Evolutionary conservation across 2,329 filamentous ascomycete genomes (phyloP).

Genomic region (Ramularia collo-cygni): DNA sequence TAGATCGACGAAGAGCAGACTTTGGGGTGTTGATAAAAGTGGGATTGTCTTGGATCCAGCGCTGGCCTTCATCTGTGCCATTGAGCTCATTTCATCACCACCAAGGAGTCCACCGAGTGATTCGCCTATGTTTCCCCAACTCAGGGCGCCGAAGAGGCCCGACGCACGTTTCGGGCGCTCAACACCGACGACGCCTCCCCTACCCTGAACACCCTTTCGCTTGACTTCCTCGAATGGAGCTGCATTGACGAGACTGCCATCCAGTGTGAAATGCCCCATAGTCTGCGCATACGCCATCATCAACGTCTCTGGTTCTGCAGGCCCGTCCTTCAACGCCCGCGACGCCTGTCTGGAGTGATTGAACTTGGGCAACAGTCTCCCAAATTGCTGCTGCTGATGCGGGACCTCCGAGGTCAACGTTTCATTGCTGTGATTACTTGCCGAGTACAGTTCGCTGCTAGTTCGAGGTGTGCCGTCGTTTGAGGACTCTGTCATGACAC

Average conservation of each 20-base stretch:
- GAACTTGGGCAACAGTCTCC: constrained; percentile 46
- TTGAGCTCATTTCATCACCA: constrained; percentile 78
- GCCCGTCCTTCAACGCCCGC: constrained; percentile 24
- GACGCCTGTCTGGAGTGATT: constrained; percentile 40
- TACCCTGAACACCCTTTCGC: constrained; percentile 78
- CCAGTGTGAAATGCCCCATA: constrained; percentile 82
- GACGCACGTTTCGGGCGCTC: constrained; percentile 68
- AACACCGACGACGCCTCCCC: constrained; percentile 76
- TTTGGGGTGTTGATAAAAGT: constrained; percentile 89
- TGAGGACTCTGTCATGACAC: constrained; percentile 72
- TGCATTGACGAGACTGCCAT: constrained; percentile 84
- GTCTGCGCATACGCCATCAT: constrained; percentile 99
- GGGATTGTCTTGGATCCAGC: constrained; percentile 82
- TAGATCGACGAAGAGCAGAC: constrained; percentile 90
- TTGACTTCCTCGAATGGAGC: constrained; percentile 93
- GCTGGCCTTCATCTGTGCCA: constrained; percentile 89
- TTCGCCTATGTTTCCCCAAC: constrained; percentile 81
- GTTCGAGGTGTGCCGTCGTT: constrained; percentile 74
- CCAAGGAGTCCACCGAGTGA: constrained; percentile 85
- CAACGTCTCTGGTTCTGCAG: constrained; percentile 63
- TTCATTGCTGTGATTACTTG: constrained; percentile 92
- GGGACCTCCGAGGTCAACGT: constrained; percentile 75
- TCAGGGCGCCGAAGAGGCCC: constrained; percentile 74
- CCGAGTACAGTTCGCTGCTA: constrained; percentile 88
- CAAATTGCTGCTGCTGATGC: constrained; percentile 33